These are phyloP conservation scores for Sonneratia alba DNA, from an alignment of 345 rosid genomes.

Conservation along the genomic window DNA sequence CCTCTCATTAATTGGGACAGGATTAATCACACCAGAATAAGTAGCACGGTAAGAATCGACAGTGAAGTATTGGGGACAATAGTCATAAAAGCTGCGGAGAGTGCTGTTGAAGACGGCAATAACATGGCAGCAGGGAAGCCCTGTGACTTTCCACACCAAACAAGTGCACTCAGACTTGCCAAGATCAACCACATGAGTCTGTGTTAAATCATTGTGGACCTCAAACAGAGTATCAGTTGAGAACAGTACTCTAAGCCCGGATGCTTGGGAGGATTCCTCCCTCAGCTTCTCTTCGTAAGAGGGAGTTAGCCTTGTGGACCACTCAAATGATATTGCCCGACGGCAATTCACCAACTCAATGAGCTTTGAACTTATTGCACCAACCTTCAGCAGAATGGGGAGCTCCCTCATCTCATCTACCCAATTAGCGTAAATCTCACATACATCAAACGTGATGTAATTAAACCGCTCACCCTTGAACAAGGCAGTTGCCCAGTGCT, in stretches of 20 bases:
- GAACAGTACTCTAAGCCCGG: slow-evolving; percentile 47
- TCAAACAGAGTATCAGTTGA: slow-evolving; percentile 79
- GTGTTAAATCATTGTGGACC: slow-evolving; percentile 62
- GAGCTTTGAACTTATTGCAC: slow-evolving; percentile 32
- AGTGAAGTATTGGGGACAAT: slow-evolving; percentile 51
- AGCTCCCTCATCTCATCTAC: slow-evolving; percentile 62
- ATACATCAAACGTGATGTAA: slow-evolving; percentile 48
- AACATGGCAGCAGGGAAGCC: slow-evolving; percentile 78
- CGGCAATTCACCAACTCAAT: slow-evolving; percentile 47
- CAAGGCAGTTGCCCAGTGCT: slow-evolving; percentile 53
- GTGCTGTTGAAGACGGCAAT: slow-evolving; percentile 62
- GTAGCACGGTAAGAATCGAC: slow-evolving; percentile 45
- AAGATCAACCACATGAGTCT: slow-evolving; percentile 64
- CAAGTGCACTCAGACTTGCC: slow-evolving; percentile 59
- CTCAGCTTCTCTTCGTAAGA: slow-evolving; percentile 48
- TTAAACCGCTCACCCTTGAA: slow-evolving; percentile 71
- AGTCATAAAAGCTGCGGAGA: slow-evolving; percentile 40
- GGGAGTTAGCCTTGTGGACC: slow-evolving; percentile 67
- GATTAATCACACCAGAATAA: slow-evolving; percentile 41
- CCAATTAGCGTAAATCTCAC: slow-evolving; percentile 56
- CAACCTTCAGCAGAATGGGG: slow-evolving; percentile 59
- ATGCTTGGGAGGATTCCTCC: slow-evolving; percentile 48
- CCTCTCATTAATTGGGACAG: slow-evolving; percentile 19
- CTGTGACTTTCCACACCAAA: slow-evolving; percentile 53
- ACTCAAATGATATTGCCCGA: slow-evolving; percentile 32